phyloP scores from a whole-genome alignment of 1,284 basidiomycete genomes.

The Meira miltonrushii region DNA sequence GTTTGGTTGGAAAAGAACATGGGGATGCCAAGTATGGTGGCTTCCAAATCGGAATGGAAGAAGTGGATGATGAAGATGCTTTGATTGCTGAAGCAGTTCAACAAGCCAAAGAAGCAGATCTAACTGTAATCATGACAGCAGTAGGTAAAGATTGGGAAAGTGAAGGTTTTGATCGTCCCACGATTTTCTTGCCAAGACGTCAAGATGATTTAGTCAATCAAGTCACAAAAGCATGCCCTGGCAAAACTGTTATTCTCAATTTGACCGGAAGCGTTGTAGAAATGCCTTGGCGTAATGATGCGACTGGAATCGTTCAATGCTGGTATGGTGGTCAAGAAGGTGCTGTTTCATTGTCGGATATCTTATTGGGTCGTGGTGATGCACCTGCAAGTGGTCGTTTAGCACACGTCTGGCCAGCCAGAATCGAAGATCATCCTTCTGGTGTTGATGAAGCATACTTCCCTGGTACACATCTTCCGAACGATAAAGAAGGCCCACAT shows the following conservation, averaged over 20 bases:
- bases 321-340: slow-evolving; percentile 19
- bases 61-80: slow-evolving; percentile 11
- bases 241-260: slow-evolving; percentile 7
- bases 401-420: slow-evolving; percentile 8
- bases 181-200: slow-evolving; percentile 4
- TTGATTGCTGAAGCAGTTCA: slow-evolving; percentile 5
- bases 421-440: slow-evolving; percentile 13
- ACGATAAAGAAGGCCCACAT: slow-evolving; percentile 7
- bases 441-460: not conserved
- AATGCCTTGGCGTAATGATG: slow-evolving; percentile 11
- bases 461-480: slow-evolving; percentile 4
- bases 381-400: slow-evolving; percentile 14
- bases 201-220: slow-evolving; percentile 11
- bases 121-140: slow-evolving; percentile 16
- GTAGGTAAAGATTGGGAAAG: slow-evolving; percentile 15
- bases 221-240: not conserved
- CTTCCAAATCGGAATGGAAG: slow-evolving; percentile 13
- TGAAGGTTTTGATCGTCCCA: slow-evolving; percentile 14
- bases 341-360: slow-evolving; percentile 6
- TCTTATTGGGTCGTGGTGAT: slow-evolving; percentile 6
- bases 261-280: slow-evolving; percentile 12
- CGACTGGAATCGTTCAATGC: slow-evolving; percentile 10
- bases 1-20: not conserved
- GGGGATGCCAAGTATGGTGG: not conserved
- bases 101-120: slow-evolving; percentile 4